A percentile compares a stretch with the other conserved stretches of the same genome.
Evolutionary conservation across 2,329 filamentous ascomycete genomes (phyloP).

Genomic region (Camillea tinctor): DNA sequence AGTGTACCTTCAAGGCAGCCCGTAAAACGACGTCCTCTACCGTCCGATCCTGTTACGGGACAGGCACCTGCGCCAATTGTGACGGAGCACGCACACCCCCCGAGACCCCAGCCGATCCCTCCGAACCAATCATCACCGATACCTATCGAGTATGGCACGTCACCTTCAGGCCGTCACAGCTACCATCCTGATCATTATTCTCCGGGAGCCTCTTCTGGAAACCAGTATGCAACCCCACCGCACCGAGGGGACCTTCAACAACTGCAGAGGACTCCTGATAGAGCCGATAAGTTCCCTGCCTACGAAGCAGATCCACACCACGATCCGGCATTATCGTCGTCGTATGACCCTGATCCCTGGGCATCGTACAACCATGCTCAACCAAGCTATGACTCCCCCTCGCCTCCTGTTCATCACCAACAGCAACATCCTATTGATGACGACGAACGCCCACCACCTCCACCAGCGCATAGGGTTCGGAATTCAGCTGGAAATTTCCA

Average conservation of each 20-base stretch:
- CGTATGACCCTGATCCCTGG: constrained; percentile 24
- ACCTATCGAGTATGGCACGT: constrained; percentile 49
- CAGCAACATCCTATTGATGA: constrained; percentile 37
- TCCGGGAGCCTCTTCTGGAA: constrained; percentile 27
- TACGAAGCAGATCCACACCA: constrained; percentile 33
- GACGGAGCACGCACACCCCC: constrained; percentile 45
- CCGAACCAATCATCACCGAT: constrained; percentile 54
- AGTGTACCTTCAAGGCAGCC: constrained; percentile 45
- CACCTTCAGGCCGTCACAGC: constrained; percentile 34
- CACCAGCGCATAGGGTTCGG: constrained; percentile 49
- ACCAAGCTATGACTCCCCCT: constrained; percentile 19
- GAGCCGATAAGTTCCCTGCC: constrained; percentile 23
- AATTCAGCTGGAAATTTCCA: constrained; percentile 44
- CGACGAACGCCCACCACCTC: constrained; percentile 51
- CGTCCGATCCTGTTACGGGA: constrained; percentile 69
- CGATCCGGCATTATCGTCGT: constrained; percentile 34
- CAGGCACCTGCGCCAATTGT: constrained; percentile 43
- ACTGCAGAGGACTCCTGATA: constrained; percentile 22
- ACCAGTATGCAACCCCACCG: constrained; percentile 35
- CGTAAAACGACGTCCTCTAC: constrained; percentile 81
- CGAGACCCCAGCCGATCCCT: constrained; percentile 46
- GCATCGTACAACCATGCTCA: constrained; percentile 18
- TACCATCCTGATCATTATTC: constrained; percentile 39
- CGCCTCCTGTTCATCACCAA: constrained; percentile 26
- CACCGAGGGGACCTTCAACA: constrained; percentile 40